Percentiles rank a stretch among this genome's conserved stretches.
Conservation (phyloP, 768 basidiomycete species). For the Amanita muscaria region DNA sequence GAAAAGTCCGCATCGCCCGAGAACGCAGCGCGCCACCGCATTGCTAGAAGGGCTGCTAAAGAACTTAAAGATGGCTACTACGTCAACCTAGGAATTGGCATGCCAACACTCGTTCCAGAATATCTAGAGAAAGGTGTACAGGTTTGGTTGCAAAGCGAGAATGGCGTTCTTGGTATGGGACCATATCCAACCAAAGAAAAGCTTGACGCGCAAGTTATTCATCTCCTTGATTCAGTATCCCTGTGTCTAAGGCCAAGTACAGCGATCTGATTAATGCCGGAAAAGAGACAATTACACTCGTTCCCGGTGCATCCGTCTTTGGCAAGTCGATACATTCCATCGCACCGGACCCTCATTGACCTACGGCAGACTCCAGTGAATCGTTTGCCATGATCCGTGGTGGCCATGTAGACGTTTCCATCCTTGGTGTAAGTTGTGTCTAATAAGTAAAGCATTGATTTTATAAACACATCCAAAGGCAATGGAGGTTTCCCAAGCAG, state of each 20-base stretch:
- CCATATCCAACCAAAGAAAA: slow-evolving; percentile 80
- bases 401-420: slow-evolving; percentile 89
- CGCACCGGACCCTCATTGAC: slow-evolving; percentile 7
- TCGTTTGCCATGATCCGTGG: slow-evolving; percentile 98
- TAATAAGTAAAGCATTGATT: neutral
- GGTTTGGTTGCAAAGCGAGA: slow-evolving; percentile 91
- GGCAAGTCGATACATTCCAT: slow-evolving; percentile 36
- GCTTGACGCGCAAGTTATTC: slow-evolving; percentile 61
- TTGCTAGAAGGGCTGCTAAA: slow-evolving; percentile 81
- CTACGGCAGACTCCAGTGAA: slow-evolving; percentile 67
- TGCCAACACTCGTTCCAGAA: slow-evolving; percentile 84
- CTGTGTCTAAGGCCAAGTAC: slow-evolving; percentile 6
- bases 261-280: slow-evolving; percentile 93
- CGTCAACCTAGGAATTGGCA: slow-evolving; percentile 86
- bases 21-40: slow-evolving; percentile 56
- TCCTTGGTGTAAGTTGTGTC: slow-evolving; percentile 65
- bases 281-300: slow-evolving; percentile 87
- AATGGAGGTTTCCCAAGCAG: slow-evolving; percentile 90
- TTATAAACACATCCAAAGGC: slow-evolving; percentile 38
- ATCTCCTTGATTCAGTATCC: neutral
- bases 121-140: slow-evolving; percentile 61
- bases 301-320: slow-evolving; percentile 88
- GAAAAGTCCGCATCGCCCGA: slow-evolving; percentile 30
- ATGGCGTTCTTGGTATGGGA: slow-evolving; percentile 83
- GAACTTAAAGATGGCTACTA: slow-evolving; percentile 85